A percentile compares a stretch with the other conserved stretches of the same genome.
These are phyloP conservation scores for Colletotrichum camelliae DNA, from an alignment of 2,329 filamentous ascomycete species.

Conservation along the genomic window DNA sequence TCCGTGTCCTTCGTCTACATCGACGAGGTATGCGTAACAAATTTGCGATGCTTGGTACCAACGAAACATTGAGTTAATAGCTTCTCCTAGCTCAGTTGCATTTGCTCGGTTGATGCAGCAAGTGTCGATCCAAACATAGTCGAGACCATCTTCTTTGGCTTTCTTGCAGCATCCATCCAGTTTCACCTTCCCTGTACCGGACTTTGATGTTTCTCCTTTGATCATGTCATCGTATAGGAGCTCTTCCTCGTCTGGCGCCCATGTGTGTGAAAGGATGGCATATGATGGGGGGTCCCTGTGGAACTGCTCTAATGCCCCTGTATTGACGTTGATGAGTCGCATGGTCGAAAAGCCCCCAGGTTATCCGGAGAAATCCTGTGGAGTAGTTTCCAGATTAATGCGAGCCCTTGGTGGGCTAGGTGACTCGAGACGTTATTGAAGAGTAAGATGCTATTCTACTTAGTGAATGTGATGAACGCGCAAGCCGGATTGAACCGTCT, in stretches of 20 bases:
- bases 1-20: neutral
- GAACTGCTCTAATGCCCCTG: conserved; percentile 16
- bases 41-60: conserved; percentile 23
- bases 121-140: conserved; percentile 28
- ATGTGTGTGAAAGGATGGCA: conserved; percentile 31
- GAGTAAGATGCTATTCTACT: too few species aligned
- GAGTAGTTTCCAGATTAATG: too few species aligned
- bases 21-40: conserved; percentile 27
- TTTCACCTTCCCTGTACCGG: neutral
- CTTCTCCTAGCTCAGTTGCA: conserved; percentile 24
- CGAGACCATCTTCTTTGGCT: neutral
- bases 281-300: conserved; percentile 24
- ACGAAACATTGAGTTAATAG: conserved; percentile 22
- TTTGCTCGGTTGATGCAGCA: conserved; percentile 30
- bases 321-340: conserved; percentile 23
- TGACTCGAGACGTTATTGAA: too few species aligned
- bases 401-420: too few species aligned
- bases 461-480: too few species aligned
- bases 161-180: neutral
- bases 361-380: too few species aligned
- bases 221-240: conserved; percentile 26
- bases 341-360: too few species aligned
- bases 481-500: too few species aligned
- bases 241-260: conserved; percentile 24
- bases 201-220: neutral